phyloP scores from a whole-genome alignment of 2,329 filamentous ascomycete genomes.

The Botryotinia globosa region DNA sequence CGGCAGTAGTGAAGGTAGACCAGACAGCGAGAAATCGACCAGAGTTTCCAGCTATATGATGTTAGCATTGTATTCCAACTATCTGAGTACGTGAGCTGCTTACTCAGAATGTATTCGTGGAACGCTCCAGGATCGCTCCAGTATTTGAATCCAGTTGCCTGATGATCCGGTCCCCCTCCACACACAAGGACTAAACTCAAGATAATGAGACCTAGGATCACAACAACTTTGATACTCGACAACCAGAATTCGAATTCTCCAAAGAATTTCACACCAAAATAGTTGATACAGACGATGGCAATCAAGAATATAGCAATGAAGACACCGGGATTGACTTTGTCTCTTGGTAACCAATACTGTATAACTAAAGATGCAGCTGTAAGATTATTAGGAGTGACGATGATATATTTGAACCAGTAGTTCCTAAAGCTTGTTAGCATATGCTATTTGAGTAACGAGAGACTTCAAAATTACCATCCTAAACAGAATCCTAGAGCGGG shows the following conservation, averaged over 20 bases:
- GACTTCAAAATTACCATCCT: constrained; percentile 47
- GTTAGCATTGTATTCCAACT: constrained; percentile 36
- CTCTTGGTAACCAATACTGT: constrained; percentile 65
- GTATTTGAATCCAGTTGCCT: constrained; percentile 50
- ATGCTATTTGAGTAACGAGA: neutral
- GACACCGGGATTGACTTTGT: constrained; percentile 71
- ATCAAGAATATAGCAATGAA: constrained; percentile 72
- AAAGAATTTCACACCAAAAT: constrained; percentile 47
- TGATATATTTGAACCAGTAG: constrained; percentile 61
- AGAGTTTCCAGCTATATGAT: constrained; percentile 38
- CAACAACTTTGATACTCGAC: constrained; percentile 57
- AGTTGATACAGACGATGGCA: constrained; percentile 63
- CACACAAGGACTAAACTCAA: constrained; percentile 61
- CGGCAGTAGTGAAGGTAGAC: constrained; percentile 50
- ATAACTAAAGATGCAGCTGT: constrained; percentile 79
- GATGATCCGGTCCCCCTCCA: constrained; percentile 60
- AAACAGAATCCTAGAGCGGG: constrained; percentile 77
- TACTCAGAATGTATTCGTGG: constrained; percentile 39
- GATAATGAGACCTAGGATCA: constrained; percentile 64
- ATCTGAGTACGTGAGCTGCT: neutral
- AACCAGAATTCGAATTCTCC: constrained; percentile 54
- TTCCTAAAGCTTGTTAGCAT: constrained; percentile 26
- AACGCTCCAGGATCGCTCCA: constrained; percentile 48
- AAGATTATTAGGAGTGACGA: constrained; percentile 80
- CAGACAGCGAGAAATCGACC: constrained; percentile 59